These are phyloP conservation scores for Plasmodium adleri DNA, from an alignment of 169 alveolate species.

Conservation along the genomic window DNA sequence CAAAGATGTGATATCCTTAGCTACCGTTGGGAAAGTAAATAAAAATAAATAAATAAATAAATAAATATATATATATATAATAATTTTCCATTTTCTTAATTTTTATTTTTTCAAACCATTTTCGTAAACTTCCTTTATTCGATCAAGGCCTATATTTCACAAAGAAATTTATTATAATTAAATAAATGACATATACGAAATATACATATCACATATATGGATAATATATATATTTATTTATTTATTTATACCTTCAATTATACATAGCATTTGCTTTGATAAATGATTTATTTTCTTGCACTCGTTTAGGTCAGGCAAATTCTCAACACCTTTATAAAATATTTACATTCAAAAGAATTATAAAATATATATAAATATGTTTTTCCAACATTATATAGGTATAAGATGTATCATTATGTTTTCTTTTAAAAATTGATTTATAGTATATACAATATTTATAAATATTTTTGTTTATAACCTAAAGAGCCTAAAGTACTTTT, in stretches of 20 bases:
- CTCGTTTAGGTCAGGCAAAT: conserved; percentile 53
- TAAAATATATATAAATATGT: too few relatives aligned
- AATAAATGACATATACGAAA: background rate
- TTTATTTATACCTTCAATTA: conserved; percentile 42
- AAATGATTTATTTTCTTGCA: conserved; percentile 41
- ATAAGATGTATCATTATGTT: too few relatives aligned
- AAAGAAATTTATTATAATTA: background rate
- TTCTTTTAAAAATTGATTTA: too few relatives aligned
- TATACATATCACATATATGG: background rate
- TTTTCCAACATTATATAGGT: too few relatives aligned
- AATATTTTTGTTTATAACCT: conserved; percentile 19
- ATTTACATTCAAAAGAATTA: background rate
- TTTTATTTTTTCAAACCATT: conserved; percentile 42
- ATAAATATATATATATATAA: background rate
- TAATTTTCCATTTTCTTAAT: background rate
- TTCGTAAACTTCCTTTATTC: conserved; percentile 58
- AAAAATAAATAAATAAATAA: background rate
- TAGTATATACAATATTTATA: too few relatives aligned
- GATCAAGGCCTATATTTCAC: conserved; percentile 50
- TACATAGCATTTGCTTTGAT: conserved; percentile 62
- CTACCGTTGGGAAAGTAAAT: conserved; percentile 5
- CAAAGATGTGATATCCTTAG: conserved; percentile 71
- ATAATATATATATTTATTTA: background rate
- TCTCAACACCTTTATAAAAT: conserved; percentile 47
- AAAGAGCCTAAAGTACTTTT: conserved; percentile 60